Base-by-base conservation (phyloP, 371 early-diverging fungal genomes). In the Rhizopus arrhizus region DNA sequence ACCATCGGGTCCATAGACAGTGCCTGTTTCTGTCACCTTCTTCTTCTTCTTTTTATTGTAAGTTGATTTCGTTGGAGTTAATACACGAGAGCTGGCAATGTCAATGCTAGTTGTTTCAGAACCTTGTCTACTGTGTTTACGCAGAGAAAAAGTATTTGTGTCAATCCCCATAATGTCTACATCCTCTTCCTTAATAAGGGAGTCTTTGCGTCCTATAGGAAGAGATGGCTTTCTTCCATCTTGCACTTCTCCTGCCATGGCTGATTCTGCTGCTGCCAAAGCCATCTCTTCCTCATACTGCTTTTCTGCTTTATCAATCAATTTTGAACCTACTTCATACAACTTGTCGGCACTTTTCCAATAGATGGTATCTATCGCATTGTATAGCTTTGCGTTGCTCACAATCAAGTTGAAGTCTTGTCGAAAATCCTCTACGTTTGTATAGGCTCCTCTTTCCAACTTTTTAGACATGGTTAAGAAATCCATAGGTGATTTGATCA, bases 401-500 rank as follows among this genome's bases (percentile, higher is more conserved):
- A 82, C 74, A 5, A 93, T 85, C 12, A 90, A 70, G 22, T 77
- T 59, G 40, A 91, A 89, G 62, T 93, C 93, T 7, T 62, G 54
- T 70, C 80, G 69, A 42, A 86, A 88, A 15, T 73, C 70, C 33
- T 85, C 86, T 42, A 84, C 75, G 13, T 64, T 56, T 9, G 61
- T 68, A 59, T 90, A 89, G 38, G 67, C 42, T 16, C 65, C 75
- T 10, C 65, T 63, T 22, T 78, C 73, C 0, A 90, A 68, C 54
- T 89, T 90, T 15, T 74, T 68, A 11, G 83, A 70, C 85, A 90
- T 87, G 0, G 89, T 89, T 0, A 78, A 76, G 42, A 90, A 80
- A 51, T 89, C 90, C 90, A 90, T 90, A 0, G 90, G 90, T 2
- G 75, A 66, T 50, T 82, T 85, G 55, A 90, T 90, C 5, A 94